Evolutionary conservation across 441 rosid species (phyloP), one percentile per base, ranked within the genome.

Genomic region (Hura crepitans): DNA sequence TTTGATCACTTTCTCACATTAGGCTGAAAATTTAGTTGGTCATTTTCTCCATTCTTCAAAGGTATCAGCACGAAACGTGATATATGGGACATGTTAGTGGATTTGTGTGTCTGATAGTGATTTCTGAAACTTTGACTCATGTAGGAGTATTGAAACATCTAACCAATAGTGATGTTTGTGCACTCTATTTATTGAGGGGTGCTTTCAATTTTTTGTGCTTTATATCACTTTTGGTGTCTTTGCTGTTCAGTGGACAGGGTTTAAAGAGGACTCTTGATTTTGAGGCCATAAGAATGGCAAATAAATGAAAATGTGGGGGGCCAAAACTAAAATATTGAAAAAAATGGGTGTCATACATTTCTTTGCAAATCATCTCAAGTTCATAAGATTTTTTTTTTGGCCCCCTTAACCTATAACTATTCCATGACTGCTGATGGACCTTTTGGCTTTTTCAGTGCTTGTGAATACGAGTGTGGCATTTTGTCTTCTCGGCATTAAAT

Each of bases 401-500:
- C 62, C 39, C 39, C 58, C 62, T 57, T 57, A 57, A 17, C 39
- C 58, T 15, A 0, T 28, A 28, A 57, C 28, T 30, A 57, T 57
- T 57, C 62, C 62, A 57, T 57, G 33, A 17, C 62, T 57, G 62
- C 62, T 57, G 39, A 57, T 30, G 39, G 62, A 57, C 31, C 62
- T 57, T 57, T 57, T 57, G 62, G 62, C 25, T 46, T 65, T 65
- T 65, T 33, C 68, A 22, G 60, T 65, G 58, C 49, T 46, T 53
- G 50, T 54, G 51, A 53, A 22, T 46, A 65, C 45, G 60, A 67
- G 25, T 18, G 18, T 54, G 51, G 46, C 10, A 13, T 33, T 50
- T 13, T 66, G 35, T 67, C 71, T 54, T 67, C 35, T 67, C 54
- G 62, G 71, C 71, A 53, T 65, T 13, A 23, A 37, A 53, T 54